Evolutionary conservation across 768 basidiomycete genomes (phyloP), one percentile per base, ranked within the genome.

Genomic region (Xerocomellus dryophilus): DNA sequence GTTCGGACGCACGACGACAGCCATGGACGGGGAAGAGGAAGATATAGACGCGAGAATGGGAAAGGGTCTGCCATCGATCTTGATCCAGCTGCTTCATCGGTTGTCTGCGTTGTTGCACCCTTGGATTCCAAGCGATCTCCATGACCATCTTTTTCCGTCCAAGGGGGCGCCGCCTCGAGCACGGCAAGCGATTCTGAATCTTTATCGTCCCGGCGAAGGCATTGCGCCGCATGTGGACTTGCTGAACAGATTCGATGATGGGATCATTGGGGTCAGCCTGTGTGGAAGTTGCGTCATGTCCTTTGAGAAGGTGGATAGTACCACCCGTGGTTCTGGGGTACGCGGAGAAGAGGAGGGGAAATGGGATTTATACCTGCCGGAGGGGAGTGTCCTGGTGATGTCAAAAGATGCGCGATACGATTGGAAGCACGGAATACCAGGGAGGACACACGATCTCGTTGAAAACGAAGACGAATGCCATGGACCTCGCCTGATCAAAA

Each of bases 191-290:
- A 98, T 98, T 51, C 61, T 98, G 48, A 98, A 98, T 67, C 75
- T 94, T 2, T 98, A 98, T 67, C 73, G 74, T 20, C 91, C 93
- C 0, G 95, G 95, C 7, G 84, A 93, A 67, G 95, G 95, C 11
- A 98, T 98, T 59, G 75, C 84, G 0, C 81, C 91, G 0, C 95
- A 98, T 61, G 80, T 98, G 40, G 95, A 98, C 65, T 76, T 98
- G 21, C 79, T 91, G 4, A 73, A 77, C 25, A 82, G 95, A 14
- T 98, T 88, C 64, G 92, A 82, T 7, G 91, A 96, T 65, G 93
- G 91, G 1, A 95, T 98, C 48, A 76, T 98, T 21, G 92, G 92
- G 9, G 81, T 96, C 48, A 94, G 90, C 60, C 74, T 98, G 25
- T 81, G 83, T 11, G 85, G 86, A 25, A 85, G 88, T 12, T 90